Percentiles rank a stretch among this genome's conserved stretches.
Evolutionary conservation across 257 asterid species (phyloP).

Genomic region (Plantago ovata): DNA sequence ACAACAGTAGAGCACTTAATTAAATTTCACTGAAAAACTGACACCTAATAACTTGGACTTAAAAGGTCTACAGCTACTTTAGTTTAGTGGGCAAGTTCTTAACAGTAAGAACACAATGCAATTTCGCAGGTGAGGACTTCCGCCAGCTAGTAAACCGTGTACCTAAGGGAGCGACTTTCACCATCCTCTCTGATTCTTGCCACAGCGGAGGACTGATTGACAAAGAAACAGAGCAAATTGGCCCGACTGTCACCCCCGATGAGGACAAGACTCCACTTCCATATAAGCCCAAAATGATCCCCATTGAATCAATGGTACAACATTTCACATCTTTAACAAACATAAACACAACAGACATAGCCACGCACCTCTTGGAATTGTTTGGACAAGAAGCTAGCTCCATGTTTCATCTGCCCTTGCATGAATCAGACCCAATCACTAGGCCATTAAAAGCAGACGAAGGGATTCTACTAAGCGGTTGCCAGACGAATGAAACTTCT

Average conservation of each 20-base stretch:
- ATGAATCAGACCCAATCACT: conserved; percentile 21
- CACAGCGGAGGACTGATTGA: conserved; percentile 92
- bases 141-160: conserved; percentile 67
- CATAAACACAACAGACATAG: conserved; percentile 48
- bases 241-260: conserved; percentile 35
- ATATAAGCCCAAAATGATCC: conserved; percentile 46
- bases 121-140: conserved; percentile 56
- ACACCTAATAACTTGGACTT: no score
- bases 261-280: neutral
- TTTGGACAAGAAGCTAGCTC: conserved; percentile 65
- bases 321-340: conserved; percentile 49
- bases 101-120: neutral
- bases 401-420: conserved; percentile 34
- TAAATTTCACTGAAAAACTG: no score
- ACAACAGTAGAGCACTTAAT: no score
- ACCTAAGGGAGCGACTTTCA: conserved; percentile 69
- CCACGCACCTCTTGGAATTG: conserved; percentile 52
- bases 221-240: conserved; percentile 84
- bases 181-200: conserved; percentile 83
- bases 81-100: neutral
- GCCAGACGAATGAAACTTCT: conserved; percentile 67
- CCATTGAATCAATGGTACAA: conserved; percentile 40
- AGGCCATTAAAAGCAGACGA: conserved; percentile 55
- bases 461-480: conserved; percentile 79
- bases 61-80: neutral